Evolutionary conservation across 495 filamentous ascomycete species (phyloP).

Genomic region (Hyaloscypha finlandica): DNA sequence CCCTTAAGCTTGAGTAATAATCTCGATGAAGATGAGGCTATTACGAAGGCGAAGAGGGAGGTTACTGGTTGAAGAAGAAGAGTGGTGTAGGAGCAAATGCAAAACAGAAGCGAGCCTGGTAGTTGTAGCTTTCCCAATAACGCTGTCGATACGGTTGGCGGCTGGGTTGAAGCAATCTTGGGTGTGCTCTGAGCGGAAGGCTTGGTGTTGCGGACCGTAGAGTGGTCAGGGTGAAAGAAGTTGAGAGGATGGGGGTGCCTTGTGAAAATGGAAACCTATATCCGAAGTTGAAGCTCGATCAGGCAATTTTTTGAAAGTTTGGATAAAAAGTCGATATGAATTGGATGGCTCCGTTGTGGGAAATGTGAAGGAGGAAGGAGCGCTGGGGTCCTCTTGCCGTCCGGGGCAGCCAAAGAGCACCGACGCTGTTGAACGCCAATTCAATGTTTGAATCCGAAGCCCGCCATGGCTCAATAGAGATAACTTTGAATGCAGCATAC

Average conservation of each 20-base stretch:
- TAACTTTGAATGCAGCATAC: no score
- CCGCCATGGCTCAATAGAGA: no score
- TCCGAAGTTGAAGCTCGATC: neutral
- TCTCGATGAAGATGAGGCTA: neutral
- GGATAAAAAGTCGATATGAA: no score
- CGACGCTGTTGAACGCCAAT: no score
- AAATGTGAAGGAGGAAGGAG: neutral
- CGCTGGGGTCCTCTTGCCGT: neutral
- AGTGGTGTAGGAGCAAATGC: neutral
- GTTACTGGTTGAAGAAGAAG: neutral
- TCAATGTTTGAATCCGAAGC: no score
- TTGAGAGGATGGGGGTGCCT: no score
- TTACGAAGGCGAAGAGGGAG: neutral
- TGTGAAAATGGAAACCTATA: no score
- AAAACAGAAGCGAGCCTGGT: neutral
- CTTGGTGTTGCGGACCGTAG: neutral
- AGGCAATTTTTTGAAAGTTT: neutral
- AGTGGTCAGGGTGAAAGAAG: neutral
- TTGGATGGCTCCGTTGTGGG: neutral
- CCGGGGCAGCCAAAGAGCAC: no score
- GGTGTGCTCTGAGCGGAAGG: no score
- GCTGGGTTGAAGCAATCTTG: no score
- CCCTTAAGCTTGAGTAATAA: neutral
- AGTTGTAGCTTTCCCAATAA: neutral
- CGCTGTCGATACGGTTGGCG: no score